Evolutionary conservation across 2,329 filamentous ascomycete genomes (phyloP), one percentile per base, ranked within the genome.

Genomic region (Xylaria arbuscula): DNA sequence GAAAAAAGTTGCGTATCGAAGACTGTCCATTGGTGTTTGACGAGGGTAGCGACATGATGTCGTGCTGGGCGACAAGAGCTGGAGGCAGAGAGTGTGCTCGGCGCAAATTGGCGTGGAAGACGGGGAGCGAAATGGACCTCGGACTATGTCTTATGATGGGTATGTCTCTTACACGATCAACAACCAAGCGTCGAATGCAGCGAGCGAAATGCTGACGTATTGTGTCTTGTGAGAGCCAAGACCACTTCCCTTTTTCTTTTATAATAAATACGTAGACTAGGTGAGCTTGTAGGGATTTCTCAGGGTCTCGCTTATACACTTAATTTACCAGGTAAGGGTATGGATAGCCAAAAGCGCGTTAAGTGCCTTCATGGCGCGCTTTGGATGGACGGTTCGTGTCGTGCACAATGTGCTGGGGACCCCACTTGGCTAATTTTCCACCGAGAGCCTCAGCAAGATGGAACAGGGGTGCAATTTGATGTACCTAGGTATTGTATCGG

Each of bases 1-100:
- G 82, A 78, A 91, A 90, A 81, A 90, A 91, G 62, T 87, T 89
- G 62, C 85, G 86, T 73, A 91, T 90, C 54, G 88, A 89, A 47
- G 84, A 79, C 75, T 89, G 78, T 36, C 72, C 72, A 66, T 80
- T 80, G 67, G 77, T 75, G 57, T 76, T 73, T 48, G 76, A 74
- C 11, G 81, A 79, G 48, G 78, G 73, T 57, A 78, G 77, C 67
- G 80, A 77, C 80, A 82, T 81, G 71, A 77, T 79, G 54, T 24
- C 38, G 40, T 53, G 36, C 19, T 32, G 55, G 38, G 36, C 22
- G 38, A 45, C 55, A 28, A 5, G 28, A 28, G 28, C 28, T 28
- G 28, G 10, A 28, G 24, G 36, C 3, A 24, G 19, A 42, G 54
- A 7, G n/a, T 3, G 9, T 59, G 40, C 4, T 48, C 17, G 53